phyloP scores from a whole-genome alignment of 164 flowering plant species.

The Warburgia ugandensis region DNA sequence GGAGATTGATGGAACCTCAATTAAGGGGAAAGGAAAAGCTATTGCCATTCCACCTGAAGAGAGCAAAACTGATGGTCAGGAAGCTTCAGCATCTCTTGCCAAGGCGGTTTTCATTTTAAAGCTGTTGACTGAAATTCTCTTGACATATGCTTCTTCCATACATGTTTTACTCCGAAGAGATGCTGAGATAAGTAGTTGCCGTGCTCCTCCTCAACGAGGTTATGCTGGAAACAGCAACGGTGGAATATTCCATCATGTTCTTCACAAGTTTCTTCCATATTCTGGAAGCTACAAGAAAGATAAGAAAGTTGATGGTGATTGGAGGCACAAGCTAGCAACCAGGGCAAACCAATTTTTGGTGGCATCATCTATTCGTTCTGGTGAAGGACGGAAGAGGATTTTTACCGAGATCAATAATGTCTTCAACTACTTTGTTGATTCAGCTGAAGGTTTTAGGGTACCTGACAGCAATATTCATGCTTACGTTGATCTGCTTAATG shows the following conservation, averaged over 20 bases:
- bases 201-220: slow-evolving; percentile 38
- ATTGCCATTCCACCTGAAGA: slow-evolving; percentile 52
- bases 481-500: slow-evolving; percentile 70
- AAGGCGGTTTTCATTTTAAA: slow-evolving; percentile 77
- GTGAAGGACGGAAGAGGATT: slow-evolving; percentile 80
- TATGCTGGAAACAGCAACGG: slow-evolving; percentile 28
- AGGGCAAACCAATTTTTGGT: slow-evolving; percentile 82
- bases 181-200: slow-evolving; percentile 59
- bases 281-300: slow-evolving; percentile 54
- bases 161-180: slow-evolving; percentile 78
- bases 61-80: slow-evolving; percentile 40
- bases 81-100: slow-evolving; percentile 72
- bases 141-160: slow-evolving; percentile 76
- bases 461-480: slow-evolving; percentile 58
- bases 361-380: slow-evolving; percentile 81
- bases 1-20: slow-evolving; percentile 76
- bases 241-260: slow-evolving; percentile 80
- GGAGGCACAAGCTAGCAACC: slow-evolving; percentile 78
- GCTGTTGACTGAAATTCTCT: slow-evolving; percentile 74
- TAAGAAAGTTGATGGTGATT: slow-evolving; percentile 74
- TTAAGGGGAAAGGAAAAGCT: slow-evolving; percentile 91
- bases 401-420: slow-evolving; percentile 58
- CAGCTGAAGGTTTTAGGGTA: slow-evolving; percentile 44
- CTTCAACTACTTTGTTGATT: slow-evolving; percentile 66
- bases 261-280: slow-evolving; percentile 68